Evolutionary conservation across 495 filamentous ascomycete species (phyloP), one percentile per base, ranked within the genome.

Genomic region (Pseudoneurospora amorphoporcata): DNA sequence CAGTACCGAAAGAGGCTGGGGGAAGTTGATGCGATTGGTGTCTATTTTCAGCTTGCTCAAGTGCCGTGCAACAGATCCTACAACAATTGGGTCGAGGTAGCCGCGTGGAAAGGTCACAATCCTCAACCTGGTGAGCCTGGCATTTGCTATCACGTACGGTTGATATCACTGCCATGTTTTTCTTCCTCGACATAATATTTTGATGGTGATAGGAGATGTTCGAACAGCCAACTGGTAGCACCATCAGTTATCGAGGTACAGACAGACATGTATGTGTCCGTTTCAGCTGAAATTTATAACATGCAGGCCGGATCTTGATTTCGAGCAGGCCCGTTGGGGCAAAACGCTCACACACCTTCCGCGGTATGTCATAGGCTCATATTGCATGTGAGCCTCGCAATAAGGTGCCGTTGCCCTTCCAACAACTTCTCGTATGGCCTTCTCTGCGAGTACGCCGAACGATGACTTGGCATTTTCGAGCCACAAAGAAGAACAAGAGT

Each of bases 391-490:
- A 58, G 29, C 29, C 53, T 65, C 53, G 53, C 29, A 65, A 35
- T 65, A 29, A 29, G 14, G 29, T 17, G 14, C 14, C 1, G 17
- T 61, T 65, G 14, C 5, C 12, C 2, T 35, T 32, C 29, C 29
- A 61, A 32, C 10, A 8, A 35, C 14, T 8, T 8, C 53, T 70
- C 32, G 69, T 41, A 35, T 17, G 38, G 14, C 1, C 10, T 32
- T 42, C 42, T 70, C 69, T 68, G 39, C 69, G 17, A 70, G 69
- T 38, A 71, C 23, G 39, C 45, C 38, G 58, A 65, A 76, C 71
- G 71, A 71, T 71, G 70, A 75, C 73, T 70, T 74, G 75, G 76
- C 75, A 77, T 75, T 73, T 72, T 70, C 72, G 14, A 39, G 58
- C 32, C 17, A 70, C 19, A 32, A 29, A 3, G 9, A 53, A 53